A percentile compares a stretch with the other conserved stretches of the same genome.
Conservation (phyloP, 768 basidiomycete species). For the Hygrocybe coccinea region DNA sequence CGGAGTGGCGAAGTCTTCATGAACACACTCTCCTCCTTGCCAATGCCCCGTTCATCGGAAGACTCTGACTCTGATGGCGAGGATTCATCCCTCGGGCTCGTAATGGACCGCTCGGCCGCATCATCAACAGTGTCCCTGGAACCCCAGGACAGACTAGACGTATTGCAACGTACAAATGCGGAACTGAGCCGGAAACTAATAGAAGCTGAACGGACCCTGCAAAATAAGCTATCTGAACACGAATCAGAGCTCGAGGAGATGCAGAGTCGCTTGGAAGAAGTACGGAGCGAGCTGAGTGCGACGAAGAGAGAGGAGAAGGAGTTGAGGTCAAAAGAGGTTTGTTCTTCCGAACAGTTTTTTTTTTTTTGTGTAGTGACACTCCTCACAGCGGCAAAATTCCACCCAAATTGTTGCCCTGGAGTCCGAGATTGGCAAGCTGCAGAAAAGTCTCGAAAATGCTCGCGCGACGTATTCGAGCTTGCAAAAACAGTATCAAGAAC, state of each 20-base stretch:
- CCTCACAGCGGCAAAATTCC: constrained; percentile 52
- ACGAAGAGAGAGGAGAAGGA: constrained; percentile 94
- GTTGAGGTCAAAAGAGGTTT: constrained; percentile 77
- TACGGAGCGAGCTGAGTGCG: constrained; percentile 66
- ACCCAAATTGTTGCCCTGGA: constrained; percentile 69
- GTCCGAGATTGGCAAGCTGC: constrained; percentile 71
- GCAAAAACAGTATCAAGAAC: constrained; percentile 86
- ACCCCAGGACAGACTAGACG: constrained; percentile 67
- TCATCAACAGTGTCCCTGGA: constrained; percentile 69
- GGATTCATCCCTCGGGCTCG: constrained; percentile 51
- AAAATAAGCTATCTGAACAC: constrained; percentile 65
- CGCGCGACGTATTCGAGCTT: constrained; percentile 68
- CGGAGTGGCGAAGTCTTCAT: constrained; percentile 29
- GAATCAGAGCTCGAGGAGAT: constrained; percentile 81
- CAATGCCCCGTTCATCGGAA: constrained; percentile 48
- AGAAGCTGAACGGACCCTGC: constrained; percentile 67
- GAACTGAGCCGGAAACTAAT: constrained; percentile 72
- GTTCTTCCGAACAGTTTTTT: constrained; percentile 13
- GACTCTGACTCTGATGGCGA: constrained; percentile 49
- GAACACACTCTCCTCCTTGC: constrained; percentile 48
- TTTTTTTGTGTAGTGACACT: constrained; percentile 1
- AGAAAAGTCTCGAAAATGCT: constrained; percentile 68
- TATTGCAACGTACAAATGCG: constrained; percentile 63
- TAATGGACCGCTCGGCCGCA: constrained; percentile 53
- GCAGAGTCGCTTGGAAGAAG: constrained; percentile 71